These are phyloP conservation scores for Pachyrhizus erosus DNA, from an alignment of 306 rosid species.

Conservation along the genomic window DNA sequence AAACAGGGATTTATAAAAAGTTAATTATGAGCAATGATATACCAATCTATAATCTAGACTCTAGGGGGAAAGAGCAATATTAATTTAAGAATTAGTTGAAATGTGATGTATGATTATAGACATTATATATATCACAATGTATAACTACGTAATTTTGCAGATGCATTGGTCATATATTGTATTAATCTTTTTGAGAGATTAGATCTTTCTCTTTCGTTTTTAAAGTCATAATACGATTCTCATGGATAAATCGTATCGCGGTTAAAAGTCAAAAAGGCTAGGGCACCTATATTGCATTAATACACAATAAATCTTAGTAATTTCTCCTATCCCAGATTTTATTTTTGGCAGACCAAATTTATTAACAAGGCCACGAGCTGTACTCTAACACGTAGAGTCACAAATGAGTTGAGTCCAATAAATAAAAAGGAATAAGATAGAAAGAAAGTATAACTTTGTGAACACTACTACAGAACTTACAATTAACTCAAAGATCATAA, in stretches of 20 bases:
- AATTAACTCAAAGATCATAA: not conserved
- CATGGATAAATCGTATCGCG: not conserved
- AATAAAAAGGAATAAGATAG: no score
- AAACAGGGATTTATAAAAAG: not conserved
- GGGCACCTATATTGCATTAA: no score
- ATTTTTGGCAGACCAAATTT: not conserved
- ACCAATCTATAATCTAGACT: not conserved
- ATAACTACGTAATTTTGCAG: not conserved
- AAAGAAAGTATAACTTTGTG: no score
- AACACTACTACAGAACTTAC: not conserved
- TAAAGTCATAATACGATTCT: not conserved
- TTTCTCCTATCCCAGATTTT: not conserved
- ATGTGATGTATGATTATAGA: not conserved
- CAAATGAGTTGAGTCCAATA: no score
- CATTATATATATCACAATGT: not conserved
- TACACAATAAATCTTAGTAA: not conserved
- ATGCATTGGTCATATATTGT: not conserved
- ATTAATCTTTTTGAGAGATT: not conserved
- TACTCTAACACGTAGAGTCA: no score
- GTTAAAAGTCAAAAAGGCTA: no score
- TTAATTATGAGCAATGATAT: not conserved
- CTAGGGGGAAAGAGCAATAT: not conserved
- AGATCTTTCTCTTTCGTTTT: not conserved
- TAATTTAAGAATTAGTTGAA: not conserved
- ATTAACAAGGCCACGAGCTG: not conserved